These are phyloP conservation scores for Oidiodendron maius DNA, from an alignment of 495 filamentous ascomycete species.

Conservation along the genomic window DNA sequence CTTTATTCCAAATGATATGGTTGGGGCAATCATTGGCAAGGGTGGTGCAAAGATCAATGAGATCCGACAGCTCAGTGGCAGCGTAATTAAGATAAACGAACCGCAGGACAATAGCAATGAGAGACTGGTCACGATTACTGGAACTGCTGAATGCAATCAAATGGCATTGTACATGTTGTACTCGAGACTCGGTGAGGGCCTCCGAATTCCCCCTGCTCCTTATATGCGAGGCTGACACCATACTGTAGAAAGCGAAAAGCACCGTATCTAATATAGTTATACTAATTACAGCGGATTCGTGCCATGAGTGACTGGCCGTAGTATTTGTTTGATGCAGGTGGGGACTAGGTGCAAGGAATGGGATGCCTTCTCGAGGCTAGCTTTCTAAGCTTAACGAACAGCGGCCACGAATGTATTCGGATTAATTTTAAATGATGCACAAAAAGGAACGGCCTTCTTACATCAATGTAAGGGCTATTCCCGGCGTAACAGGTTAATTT, in stretches of 20 bases:
- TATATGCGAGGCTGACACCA: slow-evolving; percentile 17
- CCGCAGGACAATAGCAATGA: slow-evolving; percentile 99
- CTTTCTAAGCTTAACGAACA: too few species aligned
- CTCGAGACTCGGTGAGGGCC: slow-evolving; percentile 78
- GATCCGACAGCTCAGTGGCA: slow-evolving; percentile 92
- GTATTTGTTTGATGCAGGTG: too few species aligned
- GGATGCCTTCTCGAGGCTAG: too few species aligned
- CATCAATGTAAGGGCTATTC: too few species aligned
- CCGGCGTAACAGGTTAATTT: too few species aligned
- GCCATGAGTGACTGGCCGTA: too few species aligned
- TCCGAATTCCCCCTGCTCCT: slow-evolving; percentile 3
- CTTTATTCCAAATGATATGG: slow-evolving; percentile 99
- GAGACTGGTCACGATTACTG: slow-evolving; percentile 92
- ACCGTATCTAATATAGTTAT: slow-evolving; percentile 44
- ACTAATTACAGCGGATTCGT: too few species aligned
- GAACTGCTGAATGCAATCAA: slow-evolving; percentile 95
- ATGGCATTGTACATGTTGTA: slow-evolving; percentile 99
- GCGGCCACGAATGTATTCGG: too few species aligned
- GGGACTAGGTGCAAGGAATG: too few species aligned
- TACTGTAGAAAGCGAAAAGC: slow-evolving; percentile 71
- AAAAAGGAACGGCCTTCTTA: too few species aligned
- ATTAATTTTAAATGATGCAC: too few species aligned
- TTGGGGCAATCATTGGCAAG: slow-evolving; percentile 97
- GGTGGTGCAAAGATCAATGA: slow-evolving; percentile 99
- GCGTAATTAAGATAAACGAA: slow-evolving; percentile 99